Evolutionary conservation across 1,139 yeast species (phyloP), one percentile per base, ranked within the genome.

Genomic region (Yamadazyma dushanensis): DNA sequence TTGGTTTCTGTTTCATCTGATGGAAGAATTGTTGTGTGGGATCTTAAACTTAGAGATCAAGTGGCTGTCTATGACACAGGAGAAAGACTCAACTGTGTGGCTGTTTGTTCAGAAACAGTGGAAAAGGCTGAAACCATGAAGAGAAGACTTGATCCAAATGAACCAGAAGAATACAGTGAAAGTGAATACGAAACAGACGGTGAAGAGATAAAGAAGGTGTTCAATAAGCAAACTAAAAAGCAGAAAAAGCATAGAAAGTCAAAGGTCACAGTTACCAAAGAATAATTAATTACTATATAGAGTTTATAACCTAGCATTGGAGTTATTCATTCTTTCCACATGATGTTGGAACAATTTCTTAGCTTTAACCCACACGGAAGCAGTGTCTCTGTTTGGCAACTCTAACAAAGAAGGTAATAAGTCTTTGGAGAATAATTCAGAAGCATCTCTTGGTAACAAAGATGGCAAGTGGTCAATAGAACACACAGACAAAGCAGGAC

Each of bases 401-500:
- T 85, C 82, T 60, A 86, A 75, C 59, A 92, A 73, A 13, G 95
- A 84, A 31, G 98, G 98, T 56, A 92, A 65, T 57, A 92, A 74
- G 60, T 92, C 97, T 46, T 69, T 74, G 29, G 94, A 79, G 63
- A 88, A 92, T 47, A 82, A 80, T 67, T 92, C 98, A 8, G 96
- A 86, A 23, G 97, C 87, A 66, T 92, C 98, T 68, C 98, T 85
- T 51, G 98, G 98, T 50, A 92, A 75, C 57, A 92, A 69, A 10
- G 96, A 83, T 28, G 99, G 99, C 56, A 94, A 74, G 61, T 92
- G 98, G 66, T 94, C 99, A 52, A 92, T 92, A n/a, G 96, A 88
- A 49, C 90, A 80, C 32, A 92, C 97, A 4, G 95, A 84, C 52
- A 92, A 67, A 57, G 88, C 87, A 43, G 92, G 90, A 35, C 96